Conservation (phyloP, 2,329 filamentous ascomycete genomes). For the Cercospora beticola region DNA sequence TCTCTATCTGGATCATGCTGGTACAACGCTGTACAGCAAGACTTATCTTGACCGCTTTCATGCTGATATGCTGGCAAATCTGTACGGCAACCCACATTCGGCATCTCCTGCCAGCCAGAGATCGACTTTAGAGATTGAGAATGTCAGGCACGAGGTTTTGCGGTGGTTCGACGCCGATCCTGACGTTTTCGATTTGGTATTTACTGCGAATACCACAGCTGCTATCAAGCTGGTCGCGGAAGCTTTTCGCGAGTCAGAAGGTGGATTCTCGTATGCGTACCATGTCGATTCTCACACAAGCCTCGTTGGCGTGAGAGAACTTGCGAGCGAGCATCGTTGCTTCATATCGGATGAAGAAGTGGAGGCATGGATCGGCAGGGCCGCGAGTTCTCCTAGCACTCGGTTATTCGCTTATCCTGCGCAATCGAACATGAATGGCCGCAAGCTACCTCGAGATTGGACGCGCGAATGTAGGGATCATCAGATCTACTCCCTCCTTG, state of each 20-base stretch:
- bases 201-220: constrained; percentile 89
- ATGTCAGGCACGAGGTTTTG: constrained; percentile 68
- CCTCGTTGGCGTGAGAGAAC: constrained; percentile 69
- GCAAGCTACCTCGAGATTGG: constrained; percentile 72
- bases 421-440: constrained; percentile 91
- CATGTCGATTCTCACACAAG: constrained; percentile 86
- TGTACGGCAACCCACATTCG: constrained; percentile 93
- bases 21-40: constrained; percentile 68
- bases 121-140: constrained; percentile 67
- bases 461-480: not conserved
- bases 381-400: constrained; percentile 28
- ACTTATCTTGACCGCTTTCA: constrained; percentile 79
- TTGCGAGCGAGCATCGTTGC: constrained; percentile 65
- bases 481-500: constrained; percentile 65
- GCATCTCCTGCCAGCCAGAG: constrained; percentile 76
- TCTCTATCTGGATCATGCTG: constrained; percentile 86
- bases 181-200: constrained; percentile 79
- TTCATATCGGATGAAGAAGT: constrained; percentile 64
- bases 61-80: constrained; percentile 70
- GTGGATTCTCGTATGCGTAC: constrained; percentile 78
- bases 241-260: constrained; percentile 64
- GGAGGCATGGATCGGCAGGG: constrained; percentile 59
- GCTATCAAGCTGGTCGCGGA: constrained; percentile 85
- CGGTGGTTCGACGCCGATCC: constrained; percentile 80
- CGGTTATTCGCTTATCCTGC: constrained; percentile 77